Evolutionary conservation across 2,329 filamentous ascomycete species (phyloP).

Genomic region (Xenosphaeropsis pyriputrescens): DNA sequence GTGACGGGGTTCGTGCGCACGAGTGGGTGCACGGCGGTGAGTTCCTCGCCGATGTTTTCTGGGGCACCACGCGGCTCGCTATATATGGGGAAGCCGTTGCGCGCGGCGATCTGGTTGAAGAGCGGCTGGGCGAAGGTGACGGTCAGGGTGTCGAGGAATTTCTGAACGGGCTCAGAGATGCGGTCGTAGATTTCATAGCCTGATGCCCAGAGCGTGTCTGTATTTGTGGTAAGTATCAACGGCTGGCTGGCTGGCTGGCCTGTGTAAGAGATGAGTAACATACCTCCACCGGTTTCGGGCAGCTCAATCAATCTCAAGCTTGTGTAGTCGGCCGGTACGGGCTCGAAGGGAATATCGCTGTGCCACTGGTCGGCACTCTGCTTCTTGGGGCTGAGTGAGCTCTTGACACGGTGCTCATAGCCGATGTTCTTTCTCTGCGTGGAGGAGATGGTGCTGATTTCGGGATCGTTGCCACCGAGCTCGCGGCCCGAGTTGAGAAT

Average conservation of each 20-base stretch:
- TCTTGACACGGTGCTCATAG: constrained; percentile 4
- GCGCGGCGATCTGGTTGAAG: constrained; percentile 33
- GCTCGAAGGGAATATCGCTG: constrained; percentile 50
- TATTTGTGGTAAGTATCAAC: neutral
- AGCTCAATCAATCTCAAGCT: constrained; percentile 13
- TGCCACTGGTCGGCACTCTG: constrained; percentile 38
- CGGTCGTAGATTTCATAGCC: constrained; percentile 43
- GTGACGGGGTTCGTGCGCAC: constrained; percentile 45
- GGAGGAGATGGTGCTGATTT: constrained; percentile 51
- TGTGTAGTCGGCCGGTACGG: constrained; percentile 46
- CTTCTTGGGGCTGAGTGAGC: constrained; percentile 12
- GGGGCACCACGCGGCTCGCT: constrained; percentile 29
- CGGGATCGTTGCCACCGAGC: constrained; percentile 28
- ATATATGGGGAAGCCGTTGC: constrained; percentile 32
- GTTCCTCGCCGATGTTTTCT: constrained; percentile 35
- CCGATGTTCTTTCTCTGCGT: constrained; percentile 35
- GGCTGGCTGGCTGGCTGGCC: no score
- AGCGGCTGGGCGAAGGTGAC: constrained; percentile 37
- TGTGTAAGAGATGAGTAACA: neutral
- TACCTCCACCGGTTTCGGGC: constrained; percentile 13
- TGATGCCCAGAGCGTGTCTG: constrained; percentile 40
- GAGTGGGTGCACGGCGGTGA: constrained; percentile 37
- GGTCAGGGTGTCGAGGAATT: constrained; percentile 39
- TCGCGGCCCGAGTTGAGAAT: constrained; percentile 37
- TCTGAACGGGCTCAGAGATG: constrained; percentile 39